Evolutionary conservation across 208 protist genomes (phyloP).

Genomic region (Trypanosomatidae sp.): DNA sequence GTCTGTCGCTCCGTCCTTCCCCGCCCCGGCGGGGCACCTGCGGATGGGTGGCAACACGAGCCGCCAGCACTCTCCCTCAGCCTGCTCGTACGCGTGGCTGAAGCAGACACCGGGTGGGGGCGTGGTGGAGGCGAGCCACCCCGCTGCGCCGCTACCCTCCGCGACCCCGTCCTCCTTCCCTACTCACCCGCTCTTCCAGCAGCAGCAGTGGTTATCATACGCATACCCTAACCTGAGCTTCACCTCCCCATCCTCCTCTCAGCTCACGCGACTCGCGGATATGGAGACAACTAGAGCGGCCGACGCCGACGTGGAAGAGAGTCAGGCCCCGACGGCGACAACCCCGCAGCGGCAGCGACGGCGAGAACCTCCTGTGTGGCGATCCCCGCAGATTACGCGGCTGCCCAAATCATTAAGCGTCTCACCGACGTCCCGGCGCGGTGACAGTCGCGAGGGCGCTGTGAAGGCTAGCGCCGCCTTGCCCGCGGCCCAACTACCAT

Average conservation of each 20-base stretch:
- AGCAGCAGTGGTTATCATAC: slow-evolving; percentile 1
- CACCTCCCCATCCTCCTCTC: neutral
- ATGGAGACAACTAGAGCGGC: neutral
- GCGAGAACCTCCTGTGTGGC: slow-evolving; percentile 30
- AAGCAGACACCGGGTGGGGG: slow-evolving; percentile 6
- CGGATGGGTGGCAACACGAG: slow-evolving; percentile 23
- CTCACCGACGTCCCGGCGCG: slow-evolving; percentile 10
- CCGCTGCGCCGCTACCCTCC: neutral
- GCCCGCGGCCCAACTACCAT: neutral
- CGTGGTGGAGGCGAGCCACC: neutral
- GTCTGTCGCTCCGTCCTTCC: neutral
- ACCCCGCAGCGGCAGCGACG: slow-evolving; percentile 11
- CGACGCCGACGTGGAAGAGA: neutral
- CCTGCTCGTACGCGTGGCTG: slow-evolving; percentile 13
- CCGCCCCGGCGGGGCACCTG: slow-evolving; percentile 13
- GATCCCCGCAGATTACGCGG: slow-evolving; percentile 20
- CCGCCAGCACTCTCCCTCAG: slow-evolving; percentile 11
- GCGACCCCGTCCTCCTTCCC: neutral
- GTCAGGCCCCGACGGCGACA: neutral
- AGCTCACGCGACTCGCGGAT: slow-evolving; percentile 7
- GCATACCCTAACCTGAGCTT: neutral
- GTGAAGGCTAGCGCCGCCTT: neutral
- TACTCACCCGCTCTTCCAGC: slow-evolving; percentile 3
- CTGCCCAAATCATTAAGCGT: slow-evolving; percentile 25
- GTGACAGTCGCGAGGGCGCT: neutral